Evolutionary conservation across 176 grass and related monocot genomes (phyloP).

Genomic region (Puccinellia tenuiflora): DNA sequence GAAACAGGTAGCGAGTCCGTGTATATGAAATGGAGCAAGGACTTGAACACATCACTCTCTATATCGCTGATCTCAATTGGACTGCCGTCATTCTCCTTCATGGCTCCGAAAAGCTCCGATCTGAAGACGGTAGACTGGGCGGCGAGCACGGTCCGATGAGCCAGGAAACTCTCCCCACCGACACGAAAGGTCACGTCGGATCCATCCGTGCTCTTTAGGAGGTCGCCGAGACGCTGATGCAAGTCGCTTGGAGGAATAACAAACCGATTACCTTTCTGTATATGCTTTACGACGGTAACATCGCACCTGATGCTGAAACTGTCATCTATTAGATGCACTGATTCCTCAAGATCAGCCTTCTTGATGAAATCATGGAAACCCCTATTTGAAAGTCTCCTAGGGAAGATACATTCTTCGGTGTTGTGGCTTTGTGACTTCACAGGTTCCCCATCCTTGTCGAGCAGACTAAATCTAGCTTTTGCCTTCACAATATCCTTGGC

Average conservation of each 20-base stretch:
- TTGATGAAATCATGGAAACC: not conserved
- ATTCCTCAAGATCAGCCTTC: not conserved
- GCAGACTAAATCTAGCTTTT: not conserved
- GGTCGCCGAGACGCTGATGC: not conserved
- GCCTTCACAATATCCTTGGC: not conserved
- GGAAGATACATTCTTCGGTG: not conserved
- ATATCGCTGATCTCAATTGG: not conserved
- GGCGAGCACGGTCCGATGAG: not conserved
- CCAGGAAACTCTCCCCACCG: not conserved
- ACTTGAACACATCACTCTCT: not conserved
- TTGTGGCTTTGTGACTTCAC: not conserved
- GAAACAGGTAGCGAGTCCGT: not conserved
- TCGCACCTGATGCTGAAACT: not conserved
- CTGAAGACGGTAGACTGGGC: not conserved
- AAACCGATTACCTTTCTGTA: not conserved
- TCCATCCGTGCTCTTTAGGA: not conserved
- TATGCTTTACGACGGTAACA: not conserved
- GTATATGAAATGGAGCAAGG: not conserved
- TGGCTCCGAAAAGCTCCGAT: not conserved
- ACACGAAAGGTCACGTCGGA: not conserved
- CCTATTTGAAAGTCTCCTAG: not conserved
- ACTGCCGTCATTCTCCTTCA: not conserved
- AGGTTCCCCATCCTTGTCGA: not conserved
- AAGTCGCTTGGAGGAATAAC: not conserved
- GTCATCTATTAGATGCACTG: not conserved